Evolutionary conservation across 1,284 basidiomycete species (phyloP), one percentile per base, ranked within the genome.

Genomic region (Vanrija humicola): DNA sequence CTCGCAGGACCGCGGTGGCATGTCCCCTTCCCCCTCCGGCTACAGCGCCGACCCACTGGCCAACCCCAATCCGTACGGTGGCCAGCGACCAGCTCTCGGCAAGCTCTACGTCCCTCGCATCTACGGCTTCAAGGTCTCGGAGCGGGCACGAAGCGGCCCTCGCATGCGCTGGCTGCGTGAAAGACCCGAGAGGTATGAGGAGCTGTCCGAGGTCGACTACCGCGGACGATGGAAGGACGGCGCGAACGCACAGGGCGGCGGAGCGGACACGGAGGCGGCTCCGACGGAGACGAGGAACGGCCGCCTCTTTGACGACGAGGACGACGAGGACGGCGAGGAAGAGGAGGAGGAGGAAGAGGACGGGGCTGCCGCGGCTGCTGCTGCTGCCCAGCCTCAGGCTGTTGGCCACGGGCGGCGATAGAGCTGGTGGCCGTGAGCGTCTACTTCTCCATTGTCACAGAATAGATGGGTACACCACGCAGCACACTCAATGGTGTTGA

Each of bases 91-190:
- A 38, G 88, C 91, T 1, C 82, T 86, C 25, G 88, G 88, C 40
- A 87, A 86, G 69, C 85, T 98, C 9, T 98, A 98, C 73, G 83
- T 86, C 0, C 90, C 95, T 5, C 84, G 89, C 73, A 97, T 99
- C 69, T 98, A 98, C 69, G 96, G 82, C 1, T 84, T 83, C 73
- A 79, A 79, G 53, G 82, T 83, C 0, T 79, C 77, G 23, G 82
- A 83, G 63, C 64, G 79, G 52, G 81, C 82, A 5, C 89, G 92
- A 74, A 89, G 84, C 64, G 96, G 96, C 1, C 95, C 96, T 14
- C 82, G 96, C 58, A 98, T 99, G 95, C 86, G 88, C 65, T 98
- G 95, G 95, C 78, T 98, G 77, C 81, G 94, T 45, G 76, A 91
- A 72, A 80, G 94, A 56, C 94, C 94, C 16, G 85, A 88, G 68